Conservation (phyloP, 371 early-diverging fungal species). For the Dentiscutata heterogama region DNA sequence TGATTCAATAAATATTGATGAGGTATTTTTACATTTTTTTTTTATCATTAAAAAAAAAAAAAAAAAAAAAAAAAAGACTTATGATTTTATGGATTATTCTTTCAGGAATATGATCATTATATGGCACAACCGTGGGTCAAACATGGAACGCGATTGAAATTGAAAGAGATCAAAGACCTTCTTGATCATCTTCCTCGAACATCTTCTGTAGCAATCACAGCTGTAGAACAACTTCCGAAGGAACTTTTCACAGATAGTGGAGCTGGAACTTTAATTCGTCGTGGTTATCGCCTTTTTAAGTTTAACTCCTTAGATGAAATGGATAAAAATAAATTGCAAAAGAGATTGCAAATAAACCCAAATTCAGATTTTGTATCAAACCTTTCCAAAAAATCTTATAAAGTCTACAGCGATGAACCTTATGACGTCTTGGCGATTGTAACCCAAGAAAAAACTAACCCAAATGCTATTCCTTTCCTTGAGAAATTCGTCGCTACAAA, state of each 20-base stretch:
- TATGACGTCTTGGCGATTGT: constrained; percentile 90
- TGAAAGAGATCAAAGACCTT: constrained; percentile 94
- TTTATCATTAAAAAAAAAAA: too few species aligned
- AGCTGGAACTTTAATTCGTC: constrained; percentile 95
- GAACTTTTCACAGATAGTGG: constrained; percentile 97
- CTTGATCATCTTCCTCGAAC: constrained; percentile 94
- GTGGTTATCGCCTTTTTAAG: constrained; percentile 89
- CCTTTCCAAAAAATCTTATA: constrained; percentile 63
- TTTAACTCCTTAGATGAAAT: constrained; percentile 70
- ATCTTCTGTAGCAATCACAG: constrained; percentile 96
- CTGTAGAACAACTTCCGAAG: constrained; percentile 95
- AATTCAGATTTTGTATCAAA: constrained; percentile 45
- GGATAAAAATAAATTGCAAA: constrained; percentile 87
- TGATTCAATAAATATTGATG: constrained; percentile 94
- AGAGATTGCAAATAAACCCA: constrained; percentile 70
- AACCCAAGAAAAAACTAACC: constrained; percentile 60
- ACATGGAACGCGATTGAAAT: constrained; percentile 96
- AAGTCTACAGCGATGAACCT: constrained; percentile 86
- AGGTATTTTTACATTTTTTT: constrained; percentile 64
- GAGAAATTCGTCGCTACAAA: constrained; percentile 87
- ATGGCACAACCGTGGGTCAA: constrained; percentile 95
- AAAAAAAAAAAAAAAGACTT: too few species aligned
- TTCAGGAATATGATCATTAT: constrained; percentile 79
- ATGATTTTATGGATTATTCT: background rate
- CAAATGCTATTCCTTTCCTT: constrained; percentile 66